These are phyloP conservation scores for Friedmanniomyces endolithicus DNA, from an alignment of 495 filamentous ascomycete species.

Conservation along the genomic window DNA sequence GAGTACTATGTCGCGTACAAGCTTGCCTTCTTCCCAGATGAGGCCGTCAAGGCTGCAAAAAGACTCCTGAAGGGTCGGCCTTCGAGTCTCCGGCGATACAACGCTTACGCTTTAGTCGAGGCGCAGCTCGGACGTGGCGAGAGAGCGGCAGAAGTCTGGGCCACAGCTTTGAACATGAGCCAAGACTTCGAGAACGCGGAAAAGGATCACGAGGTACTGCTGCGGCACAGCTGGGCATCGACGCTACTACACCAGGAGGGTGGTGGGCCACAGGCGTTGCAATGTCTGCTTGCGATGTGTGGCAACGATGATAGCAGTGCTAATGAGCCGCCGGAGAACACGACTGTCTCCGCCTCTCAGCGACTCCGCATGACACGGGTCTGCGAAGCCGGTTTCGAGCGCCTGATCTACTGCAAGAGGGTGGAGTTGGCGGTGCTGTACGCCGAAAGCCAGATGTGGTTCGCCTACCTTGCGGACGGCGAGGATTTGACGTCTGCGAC, in stretches of 20 bases:
- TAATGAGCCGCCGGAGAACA: neutral
- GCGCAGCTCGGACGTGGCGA: slow-evolving; percentile 41
- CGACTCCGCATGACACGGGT: slow-evolving; percentile 16
- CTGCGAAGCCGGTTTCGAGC: slow-evolving; percentile 23
- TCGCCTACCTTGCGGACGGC: slow-evolving; percentile 10
- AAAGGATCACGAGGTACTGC: slow-evolving; percentile 36
- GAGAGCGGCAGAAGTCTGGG: slow-evolving; percentile 51
- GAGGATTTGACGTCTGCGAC: slow-evolving; percentile 1
- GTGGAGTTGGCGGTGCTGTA: slow-evolving; percentile 5
- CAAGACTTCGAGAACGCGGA: slow-evolving; percentile 31
- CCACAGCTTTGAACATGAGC: slow-evolving; percentile 49
- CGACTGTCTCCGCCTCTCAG: neutral
- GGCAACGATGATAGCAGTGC: slow-evolving; percentile 19
- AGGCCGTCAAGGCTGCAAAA: slow-evolving; percentile 51
- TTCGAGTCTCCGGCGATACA: slow-evolving; percentile 57
- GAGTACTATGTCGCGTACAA: slow-evolving; percentile 64
- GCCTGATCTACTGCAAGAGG: neutral
- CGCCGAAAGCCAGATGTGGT: slow-evolving; percentile 16
- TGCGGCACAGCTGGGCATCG: slow-evolving; percentile 68
- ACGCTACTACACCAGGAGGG: slow-evolving; percentile 41
- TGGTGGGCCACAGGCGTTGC: slow-evolving; percentile 35
- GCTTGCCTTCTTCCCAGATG: slow-evolving; percentile 38
- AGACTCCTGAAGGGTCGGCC: slow-evolving; percentile 53
- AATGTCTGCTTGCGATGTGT: slow-evolving; percentile 36
- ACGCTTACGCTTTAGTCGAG: slow-evolving; percentile 66